phyloP scores from a whole-genome alignment of 768 basidiomycete genomes.

The Coprinopsis cinerea region DNA sequence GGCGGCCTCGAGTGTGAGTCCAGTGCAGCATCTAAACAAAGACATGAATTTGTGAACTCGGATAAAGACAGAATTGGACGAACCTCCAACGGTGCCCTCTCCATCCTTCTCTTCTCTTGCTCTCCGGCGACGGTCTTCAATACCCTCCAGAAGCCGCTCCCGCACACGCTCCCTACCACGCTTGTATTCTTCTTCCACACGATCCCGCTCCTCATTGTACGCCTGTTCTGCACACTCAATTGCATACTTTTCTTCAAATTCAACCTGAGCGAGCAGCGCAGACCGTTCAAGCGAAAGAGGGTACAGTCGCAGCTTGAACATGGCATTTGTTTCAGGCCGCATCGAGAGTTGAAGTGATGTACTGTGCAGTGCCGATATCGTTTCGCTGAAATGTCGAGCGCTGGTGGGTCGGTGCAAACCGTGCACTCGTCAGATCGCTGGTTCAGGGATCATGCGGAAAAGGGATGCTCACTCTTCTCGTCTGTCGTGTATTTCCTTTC shows the following conservation, averaged over 20 bases:
- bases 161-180: conserved; percentile 69
- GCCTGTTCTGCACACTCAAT: conserved; percentile 61
- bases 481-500: conserved; percentile 69
- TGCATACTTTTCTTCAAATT: conserved; percentile 63
- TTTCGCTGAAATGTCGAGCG: conserved; percentile 57
- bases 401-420: conserved; percentile 26
- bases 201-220: conserved; percentile 71
- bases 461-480: conserved; percentile 59
- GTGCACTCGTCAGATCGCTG: conserved; percentile 3
- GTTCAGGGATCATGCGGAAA: conserved; percentile 3
- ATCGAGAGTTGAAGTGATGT: conserved; percentile 58
- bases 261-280: conserved; percentile 60
- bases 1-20: conserved; percentile 76
- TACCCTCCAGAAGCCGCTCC: conserved; percentile 75
- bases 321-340: conserved; percentile 56
- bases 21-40: conserved; percentile 55
- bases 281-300: conserved; percentile 74
- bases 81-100: conserved; percentile 71
- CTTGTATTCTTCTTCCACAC: conserved; percentile 80
- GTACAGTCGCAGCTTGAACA: conserved; percentile 68
- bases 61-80: conserved; percentile 20
- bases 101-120: conserved; percentile 88
- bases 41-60: conserved; percentile 6
- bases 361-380: conserved; percentile 52
- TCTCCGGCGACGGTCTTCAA: conserved; percentile 72